Percentiles rank a stretch among this genome's conserved stretches.
These are phyloP conservation scores for Botrytis cinerea DNA, from an alignment of 2,329 filamentous ascomycete genomes.

Conservation along the genomic window DNA sequence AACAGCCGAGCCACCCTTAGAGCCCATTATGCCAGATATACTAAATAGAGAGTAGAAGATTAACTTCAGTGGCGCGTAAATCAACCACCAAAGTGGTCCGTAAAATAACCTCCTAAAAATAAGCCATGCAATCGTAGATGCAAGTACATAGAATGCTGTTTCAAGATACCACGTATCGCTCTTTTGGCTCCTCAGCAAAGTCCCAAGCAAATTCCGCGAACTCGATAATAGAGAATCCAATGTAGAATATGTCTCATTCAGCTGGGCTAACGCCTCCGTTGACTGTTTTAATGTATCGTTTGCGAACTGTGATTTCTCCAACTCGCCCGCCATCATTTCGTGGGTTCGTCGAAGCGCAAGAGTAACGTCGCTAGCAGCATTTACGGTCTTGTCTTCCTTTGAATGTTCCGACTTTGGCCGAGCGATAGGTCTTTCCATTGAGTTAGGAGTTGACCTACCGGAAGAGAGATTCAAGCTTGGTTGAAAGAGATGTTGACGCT, in stretches of 20 bases:
- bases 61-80: conserved; percentile 78
- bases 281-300: conserved; percentile 85
- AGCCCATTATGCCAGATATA: conserved; percentile 50
- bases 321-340: conserved; percentile 79
- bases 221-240: conserved; percentile 76
- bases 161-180: conserved; percentile 98
- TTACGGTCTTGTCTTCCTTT: conserved; percentile 71
- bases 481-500: conserved; percentile 74
- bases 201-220: conserved; percentile 73
- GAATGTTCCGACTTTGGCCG: conserved; percentile 32
- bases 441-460: conserved; percentile 41
- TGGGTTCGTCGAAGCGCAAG: conserved; percentile 81
- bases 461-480: conserved; percentile 41
- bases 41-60: conserved; percentile 60
- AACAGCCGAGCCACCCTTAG: conserved; percentile 25
- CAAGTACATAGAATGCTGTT: conserved; percentile 80
- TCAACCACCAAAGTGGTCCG: conserved; percentile 85
- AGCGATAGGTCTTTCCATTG: conserved; percentile 41
- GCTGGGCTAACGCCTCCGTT: conserved; percentile 75
- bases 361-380: conserved; percentile 82
- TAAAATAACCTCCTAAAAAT: conserved; percentile 83
- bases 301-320: conserved; percentile 84
- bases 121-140: conserved; percentile 79
- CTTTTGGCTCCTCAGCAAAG: conserved; percentile 84
- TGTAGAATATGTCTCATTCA: conserved; percentile 78